Evolutionary conservation across 2,329 filamentous ascomycete genomes (phyloP), one percentile per base, ranked within the genome.

Genomic region (Teratosphaeria epicoccoides): DNA sequence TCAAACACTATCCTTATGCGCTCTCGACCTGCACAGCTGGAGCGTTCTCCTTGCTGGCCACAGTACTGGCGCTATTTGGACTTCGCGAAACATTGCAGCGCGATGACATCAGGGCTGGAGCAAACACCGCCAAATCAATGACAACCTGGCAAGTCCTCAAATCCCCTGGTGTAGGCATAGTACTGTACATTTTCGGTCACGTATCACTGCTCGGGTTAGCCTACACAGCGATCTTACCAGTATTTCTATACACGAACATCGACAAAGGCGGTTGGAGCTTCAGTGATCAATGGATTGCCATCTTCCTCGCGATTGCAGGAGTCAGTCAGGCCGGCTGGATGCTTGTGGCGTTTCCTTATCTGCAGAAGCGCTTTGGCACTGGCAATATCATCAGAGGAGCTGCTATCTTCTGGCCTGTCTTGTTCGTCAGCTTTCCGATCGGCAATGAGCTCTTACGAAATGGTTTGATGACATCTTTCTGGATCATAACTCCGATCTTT

Each of bases 321-420:
- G 69, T 78, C 14, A 75, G 79, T 3, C 87, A 91, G 66, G 80
- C 84, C 1, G 52, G 79, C 6, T 91, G 86, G 85, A 77, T 88
- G 1, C 73, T 91, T 0, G 56, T 87, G 12, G 71, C 77, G 26
- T 90, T 91, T 62, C 85, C 87, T 1, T 70, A 74, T 0, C 66
- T 91, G 1, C 86, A 91, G 62, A 71, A 68, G 29, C 78, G 78
- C 20, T 65, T 82, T 22, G 85, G 86, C 9, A 89, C 85, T 6
- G 82, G 81, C 23, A 77, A 75, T 3, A 71, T 90, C 0, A 70
- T 91, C 54, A 75, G 76, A 4, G 57, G 70, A 7, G 86, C 84
- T 63, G 76, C 75, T 1, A 57, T 63, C 26, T 70, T 63, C 0
- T 89, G 85, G 70, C 85, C 86, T 0, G 62, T 82, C 47, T 83